phyloP scores from a whole-genome alignment of 1,139 yeast species.

The Diutina rugosa region DNA sequence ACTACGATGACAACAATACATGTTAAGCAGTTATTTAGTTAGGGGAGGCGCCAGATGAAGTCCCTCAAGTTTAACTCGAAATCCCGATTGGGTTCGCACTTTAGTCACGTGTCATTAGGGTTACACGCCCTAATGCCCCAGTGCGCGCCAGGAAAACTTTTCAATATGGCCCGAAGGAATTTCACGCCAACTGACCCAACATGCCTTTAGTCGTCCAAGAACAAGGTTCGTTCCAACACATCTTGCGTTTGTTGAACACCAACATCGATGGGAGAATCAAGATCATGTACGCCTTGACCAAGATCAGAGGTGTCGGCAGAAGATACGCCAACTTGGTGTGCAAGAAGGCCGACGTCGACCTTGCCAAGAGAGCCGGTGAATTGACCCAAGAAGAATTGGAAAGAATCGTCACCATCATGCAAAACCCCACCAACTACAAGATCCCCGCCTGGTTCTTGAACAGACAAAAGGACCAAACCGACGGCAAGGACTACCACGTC shows the following conservation, averaged over 20 bases:
- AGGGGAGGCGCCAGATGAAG: not conserved
- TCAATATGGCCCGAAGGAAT: conserved; percentile 2
- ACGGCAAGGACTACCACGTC: conserved; percentile 98
- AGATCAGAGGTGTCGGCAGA: conserved; percentile 99
- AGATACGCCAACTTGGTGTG: conserved; percentile 99
- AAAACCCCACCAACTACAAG: conserved; percentile 99
- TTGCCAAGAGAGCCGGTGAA: conserved; percentile 99
- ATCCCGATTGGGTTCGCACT: not conserved
- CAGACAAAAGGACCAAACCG: conserved; percentile 98
- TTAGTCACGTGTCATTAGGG: not conserved
- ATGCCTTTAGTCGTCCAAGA: conserved; percentile 98
- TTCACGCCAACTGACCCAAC: conserved; percentile 23
- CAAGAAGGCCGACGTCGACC: conserved; percentile 99
- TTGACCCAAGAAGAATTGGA: conserved; percentile 99
- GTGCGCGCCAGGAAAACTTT: conserved; percentile 6
- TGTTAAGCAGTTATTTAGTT: too few species aligned
- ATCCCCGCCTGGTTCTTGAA: conserved; percentile 99
- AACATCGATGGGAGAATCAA: conserved; percentile 99
- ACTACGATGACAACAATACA: too few species aligned
- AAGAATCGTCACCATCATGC: conserved; percentile 99
- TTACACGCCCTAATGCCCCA: conserved; percentile 1
- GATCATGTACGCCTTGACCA: conserved; percentile 99
- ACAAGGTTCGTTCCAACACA: conserved; percentile 99
- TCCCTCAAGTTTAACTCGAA: not conserved
- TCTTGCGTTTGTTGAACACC: conserved; percentile 99